Evolutionary conservation across 768 basidiomycete genomes (phyloP), one percentile per base, ranked within the genome.

Genomic region (Rhodotorula sphaerocarpa): DNA sequence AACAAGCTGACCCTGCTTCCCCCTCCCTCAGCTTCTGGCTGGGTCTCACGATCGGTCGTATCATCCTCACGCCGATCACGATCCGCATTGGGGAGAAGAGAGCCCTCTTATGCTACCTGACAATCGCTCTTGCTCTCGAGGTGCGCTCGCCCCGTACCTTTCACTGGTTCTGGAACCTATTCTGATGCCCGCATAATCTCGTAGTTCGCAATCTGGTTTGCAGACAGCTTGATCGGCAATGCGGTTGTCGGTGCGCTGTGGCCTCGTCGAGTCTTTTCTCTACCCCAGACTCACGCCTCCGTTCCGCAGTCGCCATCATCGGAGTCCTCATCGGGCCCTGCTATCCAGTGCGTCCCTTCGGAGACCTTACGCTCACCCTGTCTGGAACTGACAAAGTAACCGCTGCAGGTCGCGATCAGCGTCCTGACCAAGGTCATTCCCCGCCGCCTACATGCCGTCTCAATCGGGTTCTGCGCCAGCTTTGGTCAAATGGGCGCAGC

Each of bases 161-260:
- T n/a, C n/a, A n/a, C n/a, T n/a, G n/a, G n/a, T n/a, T n/a, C n/a
- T n/a, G n/a, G n/a, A n/a, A n/a, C n/a, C n/a, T n/a, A n/a, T n/a
- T n/a, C n/a, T n/a, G n/a, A n/a, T n/a, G n/a, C n/a, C n/a, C n/a
- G n/a, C n/a, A n/a, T n/a, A n/a, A n/a, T n/a, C n/a, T n/a, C 36
- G 36, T 16, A 39, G 59, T 56, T 68, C 14, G 56, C 59, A 16
- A 47, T 68, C 30, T 68, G 67, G 67, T 64, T 63, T 50, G 53
- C 55, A 7, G n/a, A 60, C 47, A 20, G 27, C 5, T 27, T 69
- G 11, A 41, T 65, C 47, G 60, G 56, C 2, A 66, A 66, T 57
- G 61, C 57, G 11, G 53, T 62, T 33, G 52, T 58, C 50, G 50
- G 31, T 52, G 6, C 21, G 34, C 36, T n/a, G 27, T 3, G 4